Conservation (phyloP, 2,329 filamentous ascomycete species). For the Grosmannia huntii region DNA sequence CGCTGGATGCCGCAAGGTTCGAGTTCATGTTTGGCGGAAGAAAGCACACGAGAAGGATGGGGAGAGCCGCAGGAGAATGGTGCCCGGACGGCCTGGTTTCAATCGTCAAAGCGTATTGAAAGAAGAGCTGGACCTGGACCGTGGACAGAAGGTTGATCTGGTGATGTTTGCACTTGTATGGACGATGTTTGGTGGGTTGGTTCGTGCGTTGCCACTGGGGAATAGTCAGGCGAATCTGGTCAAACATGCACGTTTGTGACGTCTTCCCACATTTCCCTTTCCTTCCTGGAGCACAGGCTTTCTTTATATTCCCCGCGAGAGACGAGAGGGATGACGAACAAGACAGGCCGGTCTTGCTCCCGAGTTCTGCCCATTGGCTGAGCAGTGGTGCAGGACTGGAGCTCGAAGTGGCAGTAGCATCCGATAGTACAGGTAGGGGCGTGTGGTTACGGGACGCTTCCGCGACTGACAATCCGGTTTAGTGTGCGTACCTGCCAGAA, state of each 20-base stretch:
- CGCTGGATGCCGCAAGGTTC: background rate
- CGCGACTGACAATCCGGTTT: background rate
- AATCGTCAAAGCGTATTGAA: too few relatives aligned
- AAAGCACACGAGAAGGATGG: background rate
- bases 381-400: background rate
- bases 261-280: background rate
- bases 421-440: background rate
- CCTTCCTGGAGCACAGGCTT: background rate
- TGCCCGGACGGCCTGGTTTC: background rate
- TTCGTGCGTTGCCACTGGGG: background rate
- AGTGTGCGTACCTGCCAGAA: background rate
- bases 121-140: too few relatives aligned
- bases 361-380: background rate
- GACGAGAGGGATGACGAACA: background rate
- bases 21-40: background rate
- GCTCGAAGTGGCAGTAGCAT: background rate
- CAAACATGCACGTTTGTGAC: background rate
- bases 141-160: background rate
- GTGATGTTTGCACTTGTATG: background rate
- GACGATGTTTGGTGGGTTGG: background rate
- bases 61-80: background rate
- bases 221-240: background rate
- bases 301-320: background rate
- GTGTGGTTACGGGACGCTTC: background rate
- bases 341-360: background rate